Base-by-base conservation (phyloP, 2,329 filamentous ascomycete genomes). In the Falciphora oryzae region DNA sequence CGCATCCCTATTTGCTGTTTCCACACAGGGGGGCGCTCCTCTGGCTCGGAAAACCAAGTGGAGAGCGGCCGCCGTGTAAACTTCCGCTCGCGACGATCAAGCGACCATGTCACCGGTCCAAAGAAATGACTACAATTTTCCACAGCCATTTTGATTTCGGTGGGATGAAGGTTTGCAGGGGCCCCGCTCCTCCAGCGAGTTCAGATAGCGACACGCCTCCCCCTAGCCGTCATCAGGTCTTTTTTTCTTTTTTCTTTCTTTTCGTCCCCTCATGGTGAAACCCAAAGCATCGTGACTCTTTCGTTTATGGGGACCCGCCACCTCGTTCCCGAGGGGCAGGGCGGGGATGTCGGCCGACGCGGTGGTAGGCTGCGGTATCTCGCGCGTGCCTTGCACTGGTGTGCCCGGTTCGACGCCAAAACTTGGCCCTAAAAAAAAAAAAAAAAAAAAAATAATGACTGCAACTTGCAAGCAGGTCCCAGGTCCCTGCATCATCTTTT, bases 151-250 rank as follows among this genome's bases (percentile, higher is more conserved):
- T n/a, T 32, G 32, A 32, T 32, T 16, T 10, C 22, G 22, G 44
- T 50, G 44, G 44, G 44, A 50, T 50, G 44, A 50, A 50, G 44
- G 44, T 50, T 50, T 50, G 44, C 44, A 50, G 44, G 44, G 44
- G 44, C 18, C 2, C 5, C 7, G 44, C 44, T 50, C 44, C 44
- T 50, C 44, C 44, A 6, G 44, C 18, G 7, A 50, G 22, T 8
- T 7, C 18, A n/a, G 44, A 7, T 50, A 50, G 44, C 44, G 44
- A 50, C 44, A 50, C 44, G 44, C 44, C 18, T n/a, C 38, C 16
- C 38, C 38, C 38, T 44, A 18, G 38, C 38, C 38, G 38, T 44
- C 38, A 18, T 18, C 38, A 22, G 18, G 38, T 50, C 18, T 10
- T 50, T 50, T 50, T n/a, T 50, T 50, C 7, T 10, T n/a, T n/a